These are phyloP conservation scores for Paraphoma sp. DNA, from an alignment of 2,329 filamentous ascomycete species.

Conservation along the genomic window DNA sequence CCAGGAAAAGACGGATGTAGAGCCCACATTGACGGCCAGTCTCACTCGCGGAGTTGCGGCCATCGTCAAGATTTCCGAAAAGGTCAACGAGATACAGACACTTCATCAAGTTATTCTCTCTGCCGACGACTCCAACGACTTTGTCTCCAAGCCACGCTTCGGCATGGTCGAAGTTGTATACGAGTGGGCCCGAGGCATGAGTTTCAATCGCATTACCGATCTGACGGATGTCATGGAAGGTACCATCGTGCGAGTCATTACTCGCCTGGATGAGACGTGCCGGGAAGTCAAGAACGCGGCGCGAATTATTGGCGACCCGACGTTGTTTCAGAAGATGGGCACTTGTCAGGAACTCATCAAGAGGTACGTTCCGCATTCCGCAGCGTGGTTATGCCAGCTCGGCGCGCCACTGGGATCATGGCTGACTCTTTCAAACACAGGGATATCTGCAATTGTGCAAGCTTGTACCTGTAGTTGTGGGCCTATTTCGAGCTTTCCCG, in stretches of 20 bases:
- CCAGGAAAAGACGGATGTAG: slow-evolving; percentile 89
- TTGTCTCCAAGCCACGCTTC: slow-evolving; percentile 84
- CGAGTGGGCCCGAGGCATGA: slow-evolving; percentile 97
- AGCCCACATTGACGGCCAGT: slow-evolving; percentile 80
- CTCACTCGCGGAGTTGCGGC: slow-evolving; percentile 83
- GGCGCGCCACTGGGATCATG: slow-evolving; percentile 4
- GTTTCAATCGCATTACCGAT: slow-evolving; percentile 96
- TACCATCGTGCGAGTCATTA: slow-evolving; percentile 95
- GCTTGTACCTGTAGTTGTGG: slow-evolving; percentile 44
- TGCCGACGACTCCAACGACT: slow-evolving; percentile 90
- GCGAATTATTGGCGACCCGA: slow-evolving; percentile 91
- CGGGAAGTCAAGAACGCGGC: slow-evolving; percentile 97
- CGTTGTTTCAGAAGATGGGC: slow-evolving; percentile 95
- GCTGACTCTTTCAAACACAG: slow-evolving; percentile 36
- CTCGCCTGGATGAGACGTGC: slow-evolving; percentile 92
- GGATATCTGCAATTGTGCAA: slow-evolving; percentile 50
- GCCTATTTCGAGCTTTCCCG: slow-evolving; percentile 7
- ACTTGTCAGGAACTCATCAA: slow-evolving; percentile 97
- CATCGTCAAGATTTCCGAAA: slow-evolving; percentile 89
- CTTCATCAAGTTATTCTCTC: slow-evolving; percentile 91
- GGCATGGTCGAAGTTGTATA: slow-evolving; percentile 97
- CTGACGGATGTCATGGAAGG: slow-evolving; percentile 96
- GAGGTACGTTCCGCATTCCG: slow-evolving; percentile 69
- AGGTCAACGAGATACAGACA: slow-evolving; percentile 89
- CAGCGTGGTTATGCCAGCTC: neutral